These are phyloP conservation scores for Basidiobolus meristosporus DNA, from an alignment of 371 early-diverging fungal genomes.

Conservation along the genomic window DNA sequence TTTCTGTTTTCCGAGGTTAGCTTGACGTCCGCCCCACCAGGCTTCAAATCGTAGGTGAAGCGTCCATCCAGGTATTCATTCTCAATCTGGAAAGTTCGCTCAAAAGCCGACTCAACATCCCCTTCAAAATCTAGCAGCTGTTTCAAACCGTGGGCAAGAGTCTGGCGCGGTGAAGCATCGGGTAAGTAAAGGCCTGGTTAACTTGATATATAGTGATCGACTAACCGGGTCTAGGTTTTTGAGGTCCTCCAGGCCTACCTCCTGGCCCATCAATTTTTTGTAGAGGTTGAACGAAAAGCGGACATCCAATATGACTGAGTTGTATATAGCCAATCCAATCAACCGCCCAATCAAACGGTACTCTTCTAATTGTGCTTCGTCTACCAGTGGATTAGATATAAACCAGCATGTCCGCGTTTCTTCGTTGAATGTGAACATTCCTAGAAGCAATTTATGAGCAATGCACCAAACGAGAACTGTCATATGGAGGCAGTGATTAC, in stretches of 20 bases:
- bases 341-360: slow-evolving; percentile 71
- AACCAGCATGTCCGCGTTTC: slow-evolving; percentile 80
- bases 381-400: slow-evolving; percentile 48
- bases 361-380: slow-evolving; percentile 26
- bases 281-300: slow-evolving; percentile 79
- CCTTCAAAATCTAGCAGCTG: slow-evolving; percentile 43
- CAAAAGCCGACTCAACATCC: slow-evolving; percentile 66
- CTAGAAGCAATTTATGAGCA: no score
- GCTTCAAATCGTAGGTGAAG: slow-evolving; percentile 41
- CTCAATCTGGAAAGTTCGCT: slow-evolving; percentile 61
- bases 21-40: slow-evolving; percentile 44
- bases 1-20: slow-evolving; percentile 53
- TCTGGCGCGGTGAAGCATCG: no score
- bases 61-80: slow-evolving; percentile 53
- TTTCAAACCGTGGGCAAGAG: slow-evolving; percentile 59
- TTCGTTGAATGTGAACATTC: slow-evolving; percentile 72
- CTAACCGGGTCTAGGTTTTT: slow-evolving; percentile 27
- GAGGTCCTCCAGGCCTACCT: slow-evolving; percentile 23
- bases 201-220: no score
- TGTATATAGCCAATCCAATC: slow-evolving; percentile 85
- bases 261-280: slow-evolving; percentile 59
- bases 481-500: no score
- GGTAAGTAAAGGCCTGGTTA: no score
- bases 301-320: slow-evolving; percentile 76
- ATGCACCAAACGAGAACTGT: no score